A percentile compares a stretch with the other conserved stretches of the same genome.
These are phyloP conservation scores for Geotrichum phurueaensis DNA, from an alignment of 1,139 yeast genomes.

Conservation along the genomic window DNA sequence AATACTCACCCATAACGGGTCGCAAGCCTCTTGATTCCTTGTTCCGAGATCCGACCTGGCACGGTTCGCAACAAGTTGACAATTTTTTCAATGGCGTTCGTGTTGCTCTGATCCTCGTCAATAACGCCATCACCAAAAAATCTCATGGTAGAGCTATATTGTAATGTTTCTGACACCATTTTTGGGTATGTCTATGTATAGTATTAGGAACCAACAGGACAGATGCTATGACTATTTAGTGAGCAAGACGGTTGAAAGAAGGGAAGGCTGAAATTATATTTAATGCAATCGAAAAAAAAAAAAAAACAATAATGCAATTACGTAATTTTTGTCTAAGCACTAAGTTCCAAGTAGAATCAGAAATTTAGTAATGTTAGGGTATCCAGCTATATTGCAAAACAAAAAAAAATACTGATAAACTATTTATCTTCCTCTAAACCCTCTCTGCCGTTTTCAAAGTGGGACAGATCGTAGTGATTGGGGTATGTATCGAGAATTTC, in stretches of 20 bases:
- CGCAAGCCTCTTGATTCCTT: constrained; percentile 32
- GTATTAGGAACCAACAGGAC: not conserved
- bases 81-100: constrained; percentile 25
- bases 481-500: constrained; percentile 32
- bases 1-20: constrained; percentile 21
- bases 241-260: not conserved
- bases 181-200: not conserved
- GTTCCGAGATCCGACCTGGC: constrained; percentile 34
- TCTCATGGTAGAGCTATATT: constrained; percentile 12
- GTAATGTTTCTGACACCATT: constrained; percentile 4
- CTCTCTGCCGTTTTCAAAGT: constrained; percentile 29
- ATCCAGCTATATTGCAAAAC: not conserved
- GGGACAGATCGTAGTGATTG: constrained; percentile 30
- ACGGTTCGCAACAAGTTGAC: constrained; percentile 28
- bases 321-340: not conserved
- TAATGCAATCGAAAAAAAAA: not conserved
- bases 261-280: not conserved
- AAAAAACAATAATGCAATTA: not conserved
- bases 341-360: not conserved
- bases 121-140: constrained; percentile 5
- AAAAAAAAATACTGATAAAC: not conserved
- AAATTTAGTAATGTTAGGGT: not conserved
- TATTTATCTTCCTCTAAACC: constrained; percentile 21
- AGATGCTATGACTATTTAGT: not conserved
- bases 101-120: constrained; percentile 6